Percentiles rank a stretch among this genome's conserved stretches.
Evolutionary conservation across 768 basidiomycete genomes (phyloP).

Genomic region (Boletus subcaerulescens): DNA sequence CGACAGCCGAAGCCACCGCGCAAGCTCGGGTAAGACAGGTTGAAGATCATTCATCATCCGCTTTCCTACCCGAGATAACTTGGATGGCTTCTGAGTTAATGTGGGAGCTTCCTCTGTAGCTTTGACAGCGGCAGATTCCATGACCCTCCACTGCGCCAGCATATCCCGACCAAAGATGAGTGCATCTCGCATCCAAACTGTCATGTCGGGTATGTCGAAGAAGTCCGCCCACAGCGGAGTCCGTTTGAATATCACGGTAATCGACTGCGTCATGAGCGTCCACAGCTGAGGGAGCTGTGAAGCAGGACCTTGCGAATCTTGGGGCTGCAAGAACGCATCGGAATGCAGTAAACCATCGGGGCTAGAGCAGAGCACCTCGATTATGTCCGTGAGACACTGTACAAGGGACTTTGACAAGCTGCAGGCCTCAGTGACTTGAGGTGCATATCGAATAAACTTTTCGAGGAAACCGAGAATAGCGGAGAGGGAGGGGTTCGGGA

Average conservation of each 20-base stretch:
- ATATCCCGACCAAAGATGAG: slow-evolving; percentile 89
- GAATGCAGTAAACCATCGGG: slow-evolving; percentile 69
- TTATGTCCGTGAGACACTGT: slow-evolving; percentile 86
- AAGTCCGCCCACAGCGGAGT: slow-evolving; percentile 81
- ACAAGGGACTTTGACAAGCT: slow-evolving; percentile 87
- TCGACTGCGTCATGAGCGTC: slow-evolving; percentile 74
- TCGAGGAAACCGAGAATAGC: slow-evolving; percentile 70
- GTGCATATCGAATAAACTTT: slow-evolving; percentile 61
- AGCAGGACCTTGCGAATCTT: slow-evolving; percentile 44
- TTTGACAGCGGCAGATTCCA: slow-evolving; percentile 58
- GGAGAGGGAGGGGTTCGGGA: slow-evolving; percentile 61
- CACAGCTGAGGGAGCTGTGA: slow-evolving; percentile 69
- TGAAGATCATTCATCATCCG: slow-evolving; percentile 79
- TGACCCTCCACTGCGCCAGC: slow-evolving; percentile 72
- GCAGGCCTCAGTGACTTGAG: slow-evolving; percentile 77
- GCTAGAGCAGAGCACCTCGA: slow-evolving; percentile 79
- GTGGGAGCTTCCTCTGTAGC: slow-evolving; percentile 20
- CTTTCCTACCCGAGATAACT: slow-evolving; percentile 58
- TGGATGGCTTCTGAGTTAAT: slow-evolving; percentile 34
- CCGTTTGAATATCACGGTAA: slow-evolving; percentile 80
- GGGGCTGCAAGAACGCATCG: slow-evolving; percentile 44
- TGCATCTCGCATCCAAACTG: slow-evolving; percentile 97
- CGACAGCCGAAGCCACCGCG: slow-evolving; percentile 88
- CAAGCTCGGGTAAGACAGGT: slow-evolving; percentile 72
- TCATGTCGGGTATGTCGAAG: slow-evolving; percentile 82